These are phyloP conservation scores for Auricularia cornea DNA, from an alignment of 768 basidiomycete species.

Conservation along the genomic window DNA sequence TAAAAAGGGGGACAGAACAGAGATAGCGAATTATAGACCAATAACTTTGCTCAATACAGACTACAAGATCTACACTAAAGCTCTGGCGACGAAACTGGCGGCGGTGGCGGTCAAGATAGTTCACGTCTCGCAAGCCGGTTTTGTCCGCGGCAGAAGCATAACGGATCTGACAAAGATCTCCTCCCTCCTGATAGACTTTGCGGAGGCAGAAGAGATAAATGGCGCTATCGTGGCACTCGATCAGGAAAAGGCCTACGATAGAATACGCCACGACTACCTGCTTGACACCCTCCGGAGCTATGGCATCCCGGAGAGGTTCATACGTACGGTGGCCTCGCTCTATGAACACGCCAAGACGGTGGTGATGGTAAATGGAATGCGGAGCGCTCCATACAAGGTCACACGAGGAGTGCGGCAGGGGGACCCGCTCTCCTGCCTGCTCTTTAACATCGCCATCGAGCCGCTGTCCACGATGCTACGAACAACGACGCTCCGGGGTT, in stretches of 20 bases:
- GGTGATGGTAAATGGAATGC: too few species aligned
- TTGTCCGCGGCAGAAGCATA: constrained; percentile 25
- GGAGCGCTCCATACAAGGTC: too few species aligned
- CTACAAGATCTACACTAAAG: constrained; percentile 26
- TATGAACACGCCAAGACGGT: too few species aligned
- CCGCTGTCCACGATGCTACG: constrained; percentile 7
- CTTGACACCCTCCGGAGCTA: too few species aligned
- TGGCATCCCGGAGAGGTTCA: too few species aligned
- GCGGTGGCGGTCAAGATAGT: constrained; percentile 12
- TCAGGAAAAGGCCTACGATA: constrained; percentile 15
- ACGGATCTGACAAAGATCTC: constrained; percentile 25
- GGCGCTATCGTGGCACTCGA: constrained; percentile 10
- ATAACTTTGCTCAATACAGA: constrained; percentile 22
- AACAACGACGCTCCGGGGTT: constrained; percentile 17
- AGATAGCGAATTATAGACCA: constrained; percentile 15
- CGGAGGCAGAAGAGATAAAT: constrained; percentile 9
- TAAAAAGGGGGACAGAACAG: constrained; percentile 25
- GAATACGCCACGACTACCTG: constrained; percentile 13
- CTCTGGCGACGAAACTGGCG: constrained; percentile 14
- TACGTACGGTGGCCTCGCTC: too few species aligned
- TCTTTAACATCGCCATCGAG: not conserved
- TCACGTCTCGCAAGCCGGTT: constrained; percentile 31
- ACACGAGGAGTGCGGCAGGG: not conserved
- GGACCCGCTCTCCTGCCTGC: not conserved
- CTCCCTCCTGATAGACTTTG: constrained; percentile 8